These are phyloP conservation scores for Trichocladium antarcticum DNA, from an alignment of 495 filamentous ascomycete genomes.

Conservation along the genomic window DNA sequence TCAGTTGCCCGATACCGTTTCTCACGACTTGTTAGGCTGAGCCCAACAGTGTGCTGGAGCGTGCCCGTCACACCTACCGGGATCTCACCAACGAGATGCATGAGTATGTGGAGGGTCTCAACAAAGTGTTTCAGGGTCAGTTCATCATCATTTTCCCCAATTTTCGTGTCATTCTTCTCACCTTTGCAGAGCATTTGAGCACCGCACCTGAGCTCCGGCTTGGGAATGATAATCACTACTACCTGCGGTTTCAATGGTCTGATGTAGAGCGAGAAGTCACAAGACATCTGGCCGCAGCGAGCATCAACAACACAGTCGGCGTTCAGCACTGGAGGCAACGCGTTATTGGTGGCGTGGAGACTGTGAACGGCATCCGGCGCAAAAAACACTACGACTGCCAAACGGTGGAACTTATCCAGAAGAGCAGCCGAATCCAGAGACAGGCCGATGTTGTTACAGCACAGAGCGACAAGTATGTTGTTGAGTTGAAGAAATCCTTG, in stretches of 20 bases:
- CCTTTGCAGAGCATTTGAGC: conserved; percentile 6
- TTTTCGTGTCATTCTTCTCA: conserved; percentile 34
- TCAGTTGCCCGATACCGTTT: not conserved
- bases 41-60: conserved; percentile 76
- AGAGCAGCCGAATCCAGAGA: conserved; percentile 44
- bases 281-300: conserved; percentile 34
- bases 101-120: conserved; percentile 55
- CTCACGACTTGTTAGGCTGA: conserved; percentile 46
- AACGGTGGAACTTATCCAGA: conserved; percentile 70
- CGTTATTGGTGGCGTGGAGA: conserved; percentile 3
- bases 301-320: not conserved
- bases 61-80: conserved; percentile 76
- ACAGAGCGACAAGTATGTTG: conserved; percentile 62
- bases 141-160: not conserved
- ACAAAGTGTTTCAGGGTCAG: conserved; percentile 32
- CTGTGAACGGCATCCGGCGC: conserved; percentile 66
- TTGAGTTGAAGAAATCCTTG: conserved; percentile 56
- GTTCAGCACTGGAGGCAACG: conserved; percentile 1
- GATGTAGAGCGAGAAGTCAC: conserved; percentile 57
- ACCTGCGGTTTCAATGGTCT: conserved; percentile 52
- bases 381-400: conserved; percentile 72
- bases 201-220: conserved; percentile 49
- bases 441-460: conserved; percentile 68
- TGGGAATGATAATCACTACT: conserved; percentile 64
- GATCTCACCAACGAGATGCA: conserved; percentile 68